Conservation (phyloP, 768 basidiomycete genomes). For the Chalciporus piperatus region DNA sequence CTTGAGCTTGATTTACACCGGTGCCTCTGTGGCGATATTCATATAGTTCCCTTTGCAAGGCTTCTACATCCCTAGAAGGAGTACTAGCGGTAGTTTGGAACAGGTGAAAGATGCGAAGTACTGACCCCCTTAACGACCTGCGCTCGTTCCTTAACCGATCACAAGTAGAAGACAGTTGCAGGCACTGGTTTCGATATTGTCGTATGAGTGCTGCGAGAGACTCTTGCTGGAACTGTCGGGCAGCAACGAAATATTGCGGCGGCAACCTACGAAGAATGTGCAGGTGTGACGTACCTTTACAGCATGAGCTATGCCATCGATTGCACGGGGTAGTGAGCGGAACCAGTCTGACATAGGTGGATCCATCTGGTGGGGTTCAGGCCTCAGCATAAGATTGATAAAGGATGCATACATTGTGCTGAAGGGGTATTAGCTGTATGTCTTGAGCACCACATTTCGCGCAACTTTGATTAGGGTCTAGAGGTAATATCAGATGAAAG, state of each 20-base stretch:
- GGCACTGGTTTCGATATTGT: conserved; percentile 55
- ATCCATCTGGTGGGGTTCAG: conserved; percentile 56
- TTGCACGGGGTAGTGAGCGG: conserved; percentile 52
- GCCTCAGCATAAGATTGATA: background rate
- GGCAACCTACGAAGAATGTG: background rate
- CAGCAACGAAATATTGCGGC: background rate
- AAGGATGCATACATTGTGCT: conserved; percentile 55
- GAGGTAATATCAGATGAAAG: background rate
- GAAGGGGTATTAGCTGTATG: conserved; percentile 70
- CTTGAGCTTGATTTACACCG: conserved; percentile 21
- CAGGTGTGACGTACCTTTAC: conserved; percentile 49
- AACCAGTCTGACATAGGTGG: conserved; percentile 85
- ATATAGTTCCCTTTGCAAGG: conserved; percentile 47
- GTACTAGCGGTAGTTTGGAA: conserved; percentile 5
- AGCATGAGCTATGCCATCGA: conserved; percentile 66
- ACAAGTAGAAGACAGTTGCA: conserved; percentile 40
- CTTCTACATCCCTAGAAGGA: conserved; percentile 44
- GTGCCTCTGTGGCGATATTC: conserved; percentile 41
- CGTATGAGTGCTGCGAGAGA: conserved; percentile 66
- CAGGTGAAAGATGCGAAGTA: conserved; percentile 2
- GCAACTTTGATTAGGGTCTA: conserved; percentile 75
- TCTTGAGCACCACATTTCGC: conserved; percentile 59
- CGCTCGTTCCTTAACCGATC: conserved; percentile 38
- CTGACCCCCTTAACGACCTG: conserved; percentile 53
- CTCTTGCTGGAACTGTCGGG: conserved; percentile 72